Evolutionary conservation across 768 basidiomycete genomes (phyloP).

Genomic region (Clavaria fumosa): DNA sequence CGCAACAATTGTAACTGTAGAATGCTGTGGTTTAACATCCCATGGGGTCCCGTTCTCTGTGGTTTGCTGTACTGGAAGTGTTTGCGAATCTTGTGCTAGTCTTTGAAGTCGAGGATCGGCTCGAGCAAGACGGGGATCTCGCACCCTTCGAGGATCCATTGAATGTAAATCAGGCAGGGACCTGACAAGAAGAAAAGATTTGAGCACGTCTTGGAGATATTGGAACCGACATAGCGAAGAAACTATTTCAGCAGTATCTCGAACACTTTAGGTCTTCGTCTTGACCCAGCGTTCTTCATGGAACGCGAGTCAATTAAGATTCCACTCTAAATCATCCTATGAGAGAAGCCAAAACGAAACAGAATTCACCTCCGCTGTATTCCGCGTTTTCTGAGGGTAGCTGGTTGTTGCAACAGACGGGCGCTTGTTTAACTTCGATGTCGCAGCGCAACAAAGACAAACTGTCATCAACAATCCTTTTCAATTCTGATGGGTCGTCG

Average conservation of each 20-base stretch:
- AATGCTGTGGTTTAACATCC: slow-evolving; percentile 6
- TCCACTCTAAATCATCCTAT: slow-evolving; percentile 90
- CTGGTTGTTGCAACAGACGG: too few relatives aligned
- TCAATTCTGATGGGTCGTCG: too few relatives aligned
- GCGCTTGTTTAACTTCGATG: too few relatives aligned
- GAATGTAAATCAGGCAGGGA: slow-evolving; percentile 8
- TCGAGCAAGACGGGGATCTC: slow-evolving; percentile 67
- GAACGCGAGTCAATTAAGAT: slow-evolving; percentile 54
- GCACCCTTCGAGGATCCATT: slow-evolving; percentile 72
- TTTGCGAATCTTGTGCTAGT: slow-evolving; percentile 23
- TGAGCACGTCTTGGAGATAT: background rate
- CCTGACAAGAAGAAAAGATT: slow-evolving; percentile 2
- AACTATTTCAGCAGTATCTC: slow-evolving; percentile 79
- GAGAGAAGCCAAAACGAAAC: slow-evolving; percentile 4
- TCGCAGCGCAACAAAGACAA: too few relatives aligned
- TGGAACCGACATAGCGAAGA: slow-evolving; percentile 9
- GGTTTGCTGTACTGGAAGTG: slow-evolving; percentile 22
- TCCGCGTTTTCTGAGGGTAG: too few relatives aligned
- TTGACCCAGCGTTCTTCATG: slow-evolving; percentile 35
- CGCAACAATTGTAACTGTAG: too few relatives aligned
- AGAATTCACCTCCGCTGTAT: slow-evolving; percentile 6
- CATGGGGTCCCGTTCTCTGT: slow-evolving; percentile 12
- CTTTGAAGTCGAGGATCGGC: slow-evolving; percentile 50
- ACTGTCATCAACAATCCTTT: too few relatives aligned
- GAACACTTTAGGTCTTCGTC: slow-evolving; percentile 66